Conservation (phyloP, 2,329 filamentous ascomycete species). For the Epichloe sp. region DNA sequence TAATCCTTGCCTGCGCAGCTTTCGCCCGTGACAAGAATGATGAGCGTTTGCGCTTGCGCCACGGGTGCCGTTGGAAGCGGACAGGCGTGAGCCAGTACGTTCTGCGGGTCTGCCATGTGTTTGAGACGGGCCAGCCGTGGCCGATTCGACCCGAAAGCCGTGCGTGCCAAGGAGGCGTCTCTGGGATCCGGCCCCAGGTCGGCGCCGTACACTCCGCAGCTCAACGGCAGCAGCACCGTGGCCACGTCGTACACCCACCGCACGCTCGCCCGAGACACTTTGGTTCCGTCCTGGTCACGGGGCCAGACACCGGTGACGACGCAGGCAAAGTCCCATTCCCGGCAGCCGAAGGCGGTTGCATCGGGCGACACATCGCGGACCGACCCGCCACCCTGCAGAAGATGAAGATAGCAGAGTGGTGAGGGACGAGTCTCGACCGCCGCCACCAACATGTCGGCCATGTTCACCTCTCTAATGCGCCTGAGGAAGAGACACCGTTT, state of each 20-base stretch:
- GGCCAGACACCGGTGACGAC: constrained; percentile 50
- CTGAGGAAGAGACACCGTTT: constrained; percentile 51
- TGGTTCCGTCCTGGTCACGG: constrained; percentile 35
- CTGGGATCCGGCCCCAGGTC: constrained; percentile 51
- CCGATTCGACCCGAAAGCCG: constrained; percentile 44
- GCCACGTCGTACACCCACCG: constrained; percentile 45
- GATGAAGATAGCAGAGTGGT: constrained; percentile 45
- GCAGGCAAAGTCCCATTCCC: constrained; percentile 52
- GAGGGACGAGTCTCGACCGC: constrained; percentile 37
- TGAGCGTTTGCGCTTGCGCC: constrained; percentile 28
- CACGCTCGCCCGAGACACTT: constrained; percentile 23
- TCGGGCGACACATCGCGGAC: constrained; percentile 28
- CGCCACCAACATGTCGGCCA: constrained; percentile 25
- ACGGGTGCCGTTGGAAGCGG: constrained; percentile 30
- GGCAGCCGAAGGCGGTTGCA: constrained; percentile 46
- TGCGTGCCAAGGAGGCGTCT: constrained; percentile 35
- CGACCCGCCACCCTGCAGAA: constrained; percentile 45
- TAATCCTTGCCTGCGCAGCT: constrained; percentile 47
- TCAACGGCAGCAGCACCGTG: constrained; percentile 32
- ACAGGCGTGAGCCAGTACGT: constrained; percentile 41
- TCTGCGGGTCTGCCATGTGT: constrained; percentile 30
- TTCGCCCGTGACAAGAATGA: constrained; percentile 44
- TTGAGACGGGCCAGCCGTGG: constrained; percentile 39
- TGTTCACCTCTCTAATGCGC: constrained; percentile 21
- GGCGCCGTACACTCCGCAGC: constrained; percentile 41